Percentiles rank a stretch among this genome's conserved stretches.
Evolutionary conservation across 1,284 basidiomycete species (phyloP).

Genomic region (Laetiporus sulphureus): DNA sequence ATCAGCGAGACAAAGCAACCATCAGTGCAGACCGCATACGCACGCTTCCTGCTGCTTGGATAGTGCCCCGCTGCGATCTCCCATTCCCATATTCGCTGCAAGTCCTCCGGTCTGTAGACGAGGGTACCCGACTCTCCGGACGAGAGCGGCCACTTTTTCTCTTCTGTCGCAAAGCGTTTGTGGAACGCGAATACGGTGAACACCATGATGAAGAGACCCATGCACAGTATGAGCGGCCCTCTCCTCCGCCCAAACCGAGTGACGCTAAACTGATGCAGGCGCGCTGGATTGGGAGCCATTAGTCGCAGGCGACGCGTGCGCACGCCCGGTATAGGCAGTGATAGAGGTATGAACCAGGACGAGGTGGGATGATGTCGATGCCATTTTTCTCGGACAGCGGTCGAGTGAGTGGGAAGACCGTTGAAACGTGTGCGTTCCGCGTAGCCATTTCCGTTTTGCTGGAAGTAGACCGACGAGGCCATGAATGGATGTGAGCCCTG

Average conservation of each 20-base stretch:
- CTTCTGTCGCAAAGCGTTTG: constrained; percentile 46
- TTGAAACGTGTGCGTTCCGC: constrained; percentile 39
- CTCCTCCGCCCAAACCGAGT: constrained; percentile 51
- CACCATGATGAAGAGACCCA: constrained; percentile 42
- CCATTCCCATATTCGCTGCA: constrained; percentile 90
- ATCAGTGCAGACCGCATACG: constrained; percentile 25
- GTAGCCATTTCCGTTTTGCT: constrained; percentile 39
- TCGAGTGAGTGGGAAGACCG: constrained; percentile 52
- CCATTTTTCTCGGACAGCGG: constrained; percentile 65
- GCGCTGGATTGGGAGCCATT: constrained; percentile 57
- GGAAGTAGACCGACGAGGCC: constrained; percentile 43
- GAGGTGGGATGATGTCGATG: constrained; percentile 39
- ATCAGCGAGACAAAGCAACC: no score
- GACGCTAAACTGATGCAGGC: constrained; percentile 51
- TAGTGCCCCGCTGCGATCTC: constrained; percentile 89
- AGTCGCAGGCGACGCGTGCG: constrained; percentile 46
- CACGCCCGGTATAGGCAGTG: constrained; percentile 54
- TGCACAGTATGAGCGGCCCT: constrained; percentile 42
- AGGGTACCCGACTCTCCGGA: constrained; percentile 64
- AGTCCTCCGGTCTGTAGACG: constrained; percentile 69
- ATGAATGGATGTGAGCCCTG: constrained; percentile 23
- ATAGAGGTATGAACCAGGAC: constrained; percentile 55
- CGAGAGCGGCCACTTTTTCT: constrained; percentile 68
- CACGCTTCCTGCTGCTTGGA: constrained; percentile 72
- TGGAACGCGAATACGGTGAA: constrained; percentile 54